Base-by-base conservation (phyloP, 495 filamentous ascomycete genomes). In the Penicillium angulare region DNA sequence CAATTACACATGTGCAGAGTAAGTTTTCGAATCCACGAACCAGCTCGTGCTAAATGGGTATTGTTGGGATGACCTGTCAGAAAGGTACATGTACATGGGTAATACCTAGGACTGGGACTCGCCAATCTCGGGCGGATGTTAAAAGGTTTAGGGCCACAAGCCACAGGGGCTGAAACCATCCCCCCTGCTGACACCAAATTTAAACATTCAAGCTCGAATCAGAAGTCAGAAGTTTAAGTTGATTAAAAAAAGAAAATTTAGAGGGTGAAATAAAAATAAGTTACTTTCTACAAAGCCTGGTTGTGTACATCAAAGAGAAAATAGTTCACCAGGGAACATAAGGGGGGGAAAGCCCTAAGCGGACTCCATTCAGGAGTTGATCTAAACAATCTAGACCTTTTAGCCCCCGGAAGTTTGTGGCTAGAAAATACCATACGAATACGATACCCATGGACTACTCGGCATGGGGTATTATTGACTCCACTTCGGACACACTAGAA, bases 321-420 rank as follows among this genome's bases (percentile, higher is more conserved):
- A 20, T 35, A 16, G 33, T n/a, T n/a, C 5, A n/a, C n/a, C n/a
- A n/a, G n/a, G n/a, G n/a, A n/a, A 18, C 9, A n/a, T 23, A 15
- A 32, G 10, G 22, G 45, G 52, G 35, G 35, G 7, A 17, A 51
- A 43, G 35, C 38, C 42, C 56, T 45, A 43, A 38, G 7, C 20
- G 7, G 29, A 31, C 40, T 16, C 26, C 24, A 17, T 48, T 58
- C 55, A 61, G 59, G 59, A 56, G 59, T 34, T 24, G 15, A 31
- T n/a, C n/a, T n/a, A n/a, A n/a, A 32, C 38, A 52, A 36, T 62
- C 59, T 62, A 62, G 59, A 41, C 59, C 52, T 26, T 50, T 43
- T 26, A 10, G 46, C 33, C 41, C 50, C 48, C 55, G n/a, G n/a
- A n/a, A n/a, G n/a, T n/a, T n/a, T 13, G 26, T 27, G 47, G 24